Conservation (phyloP, 2,329 filamentous ascomycete species). For the Epichloe hybrida region DNA sequence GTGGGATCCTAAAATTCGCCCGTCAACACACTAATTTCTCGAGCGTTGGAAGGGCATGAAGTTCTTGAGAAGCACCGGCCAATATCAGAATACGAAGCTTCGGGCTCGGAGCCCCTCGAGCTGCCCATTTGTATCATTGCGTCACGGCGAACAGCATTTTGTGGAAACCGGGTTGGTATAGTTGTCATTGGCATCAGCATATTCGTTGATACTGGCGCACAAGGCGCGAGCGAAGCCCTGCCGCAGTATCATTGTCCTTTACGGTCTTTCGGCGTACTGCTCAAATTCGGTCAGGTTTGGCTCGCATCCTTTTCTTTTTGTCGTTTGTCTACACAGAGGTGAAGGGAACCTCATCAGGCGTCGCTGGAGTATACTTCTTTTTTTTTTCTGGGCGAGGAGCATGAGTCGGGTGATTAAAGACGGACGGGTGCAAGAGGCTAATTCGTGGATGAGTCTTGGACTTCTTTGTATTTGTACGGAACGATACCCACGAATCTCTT, state of each 20-base stretch:
- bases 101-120: not conserved
- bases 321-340: not conserved
- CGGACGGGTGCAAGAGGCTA: not conserved
- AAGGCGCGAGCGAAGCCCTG: not conserved
- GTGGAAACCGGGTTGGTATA: not conserved
- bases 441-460: not conserved
- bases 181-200: constrained; percentile 3
- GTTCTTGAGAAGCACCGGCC: not conserved
- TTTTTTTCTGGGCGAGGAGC: not conserved
- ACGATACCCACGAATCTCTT: constrained; percentile 7
- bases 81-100: not conserved
- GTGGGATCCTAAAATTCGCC: constrained; percentile 23
- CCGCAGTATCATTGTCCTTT: not conserved
- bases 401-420: not conserved
- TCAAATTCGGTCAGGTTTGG: not conserved
- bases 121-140: not conserved
- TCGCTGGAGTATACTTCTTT: not conserved
- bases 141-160: not conserved
- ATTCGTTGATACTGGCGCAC: not conserved
- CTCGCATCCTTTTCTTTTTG: not conserved
- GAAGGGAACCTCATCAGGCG: not conserved
- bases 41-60: not conserved
- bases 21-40: not conserved
- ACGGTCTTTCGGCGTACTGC: not conserved
- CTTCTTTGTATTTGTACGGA: constrained; percentile 4